These are phyloP conservation scores for Pichia rugopelliculosa DNA, from an alignment of 805 yeast species.

Conservation along the genomic window DNA sequence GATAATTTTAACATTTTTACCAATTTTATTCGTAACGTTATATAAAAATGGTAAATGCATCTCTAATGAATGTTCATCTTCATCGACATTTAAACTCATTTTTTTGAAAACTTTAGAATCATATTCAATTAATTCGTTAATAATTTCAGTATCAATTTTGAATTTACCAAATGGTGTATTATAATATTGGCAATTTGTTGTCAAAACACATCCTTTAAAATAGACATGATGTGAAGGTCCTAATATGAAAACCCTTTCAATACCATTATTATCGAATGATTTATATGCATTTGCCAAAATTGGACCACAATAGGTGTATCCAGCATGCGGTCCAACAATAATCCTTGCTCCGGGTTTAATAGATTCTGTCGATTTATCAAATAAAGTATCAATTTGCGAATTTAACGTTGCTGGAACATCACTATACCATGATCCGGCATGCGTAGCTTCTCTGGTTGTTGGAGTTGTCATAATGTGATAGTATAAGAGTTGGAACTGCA, in stretches of 20 bases:
- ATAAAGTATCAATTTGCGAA: slow-evolving; percentile 42
- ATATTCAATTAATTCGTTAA: slow-evolving; percentile 28
- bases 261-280: slow-evolving; percentile 52
- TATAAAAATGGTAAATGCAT: slow-evolving; percentile 83
- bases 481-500: not conserved
- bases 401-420: slow-evolving; percentile 36
- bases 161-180: slow-evolving; percentile 81
- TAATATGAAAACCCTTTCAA: slow-evolving; percentile 63
- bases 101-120: slow-evolving; percentile 38
- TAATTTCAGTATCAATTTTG: slow-evolving; percentile 50
- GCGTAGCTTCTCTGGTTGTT: slow-evolving; percentile 39
- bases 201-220: slow-evolving; percentile 51
- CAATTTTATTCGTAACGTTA: slow-evolving; percentile 34
- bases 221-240: slow-evolving; percentile 94
- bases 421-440: slow-evolving; percentile 89
- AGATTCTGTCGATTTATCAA: slow-evolving; percentile 31
- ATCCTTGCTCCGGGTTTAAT: slow-evolving; percentile 35
- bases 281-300: slow-evolving; percentile 72
- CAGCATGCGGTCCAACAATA: slow-evolving; percentile 80
- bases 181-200: slow-evolving; percentile 46
- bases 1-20: slow-evolving; percentile 36
- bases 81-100: slow-evolving; percentile 59
- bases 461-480: not conserved
- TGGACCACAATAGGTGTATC: slow-evolving; percentile 74
- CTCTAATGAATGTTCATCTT: slow-evolving; percentile 87